Base-by-base conservation (phyloP, 495 filamentous ascomycete species). In the Lasiosphaeriaceae sp. region DNA sequence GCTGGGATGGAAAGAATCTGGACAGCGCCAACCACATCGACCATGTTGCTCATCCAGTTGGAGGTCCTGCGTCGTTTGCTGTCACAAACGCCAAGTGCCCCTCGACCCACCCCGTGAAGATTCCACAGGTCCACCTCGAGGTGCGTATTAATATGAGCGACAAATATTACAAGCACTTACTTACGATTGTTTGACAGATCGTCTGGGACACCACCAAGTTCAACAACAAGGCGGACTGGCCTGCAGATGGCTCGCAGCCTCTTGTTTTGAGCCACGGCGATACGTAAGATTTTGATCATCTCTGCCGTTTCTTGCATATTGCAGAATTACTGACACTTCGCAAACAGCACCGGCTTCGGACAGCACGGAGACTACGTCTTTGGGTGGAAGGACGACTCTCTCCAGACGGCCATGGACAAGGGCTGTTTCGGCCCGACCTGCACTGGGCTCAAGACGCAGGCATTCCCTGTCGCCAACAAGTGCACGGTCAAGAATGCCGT, bases 1-100 rank as follows among this genome's bases (percentile, higher is more conserved):
- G 78, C 74, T 81, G 78, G 78, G 77, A 81, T 45, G 77, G 78
- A 39, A 72, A 74, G 67, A 79, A 80, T 60, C 65, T 80, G 29
- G 78, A 81, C 62, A 70, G 66, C 50, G 74, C 78, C 6, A 72
- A 80, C 67, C 78, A 81, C 67, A 64, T 72, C 47, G 66, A 69
- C 61, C 77, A 80, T 56, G 66, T 80, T 0, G 67, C 77, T 1
- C 77, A 79, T 60, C 74, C 74, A 0, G 61, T 63, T 0, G 55
- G 60, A 4, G 74, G 76, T 11, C 80, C 77, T 16, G 74, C 83
- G 37, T 73, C 71, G 41, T 77, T 78, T 60, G 67, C 72, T 5
- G 66, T 68, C 23, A 56, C 71, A 7, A 71, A 67, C 46, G 77
- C 69, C 21, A 44, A 70, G 34, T 80, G 77, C 71, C 77, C 77